Percentiles rank a stretch among this genome's conserved stretches.
Conservation (phyloP, 75 land plant genomes). For the Pinus tabuliformis region DNA sequence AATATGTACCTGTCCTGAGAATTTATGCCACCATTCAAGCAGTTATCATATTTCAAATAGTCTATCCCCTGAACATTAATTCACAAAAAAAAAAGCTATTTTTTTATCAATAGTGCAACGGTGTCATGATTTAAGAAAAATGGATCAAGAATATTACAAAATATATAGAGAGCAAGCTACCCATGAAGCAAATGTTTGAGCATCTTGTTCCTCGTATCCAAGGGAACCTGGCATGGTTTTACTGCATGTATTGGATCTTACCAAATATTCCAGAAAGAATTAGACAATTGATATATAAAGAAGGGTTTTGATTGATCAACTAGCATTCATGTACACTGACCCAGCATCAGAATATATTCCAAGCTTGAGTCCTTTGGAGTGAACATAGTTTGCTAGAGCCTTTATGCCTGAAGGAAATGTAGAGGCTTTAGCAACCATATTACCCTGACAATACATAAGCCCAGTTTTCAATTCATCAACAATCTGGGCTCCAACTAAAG, state of each 20-base stretch:
- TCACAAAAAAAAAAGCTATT: background rate
- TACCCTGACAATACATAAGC: slow-evolving; percentile 37
- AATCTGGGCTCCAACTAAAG: background rate
- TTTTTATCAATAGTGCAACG: background rate
- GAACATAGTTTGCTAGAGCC: slow-evolving; percentile 84
- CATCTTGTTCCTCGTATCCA: slow-evolving; percentile 78
- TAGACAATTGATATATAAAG: background rate
- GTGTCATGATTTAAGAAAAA: background rate
- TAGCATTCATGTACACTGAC: slow-evolving; percentile 21
- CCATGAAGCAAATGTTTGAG: slow-evolving; percentile 84
- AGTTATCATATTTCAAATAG: slow-evolving; percentile 86
- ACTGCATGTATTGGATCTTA: slow-evolving; percentile 50
- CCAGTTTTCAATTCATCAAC: background rate
- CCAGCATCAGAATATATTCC: slow-evolving; percentile 90
- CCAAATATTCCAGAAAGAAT: background rate
- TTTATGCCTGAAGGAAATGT: slow-evolving; percentile 88
- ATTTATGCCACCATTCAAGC: slow-evolving; percentile 37
- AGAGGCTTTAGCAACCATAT: slow-evolving; percentile 46
- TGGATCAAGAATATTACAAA: background rate
- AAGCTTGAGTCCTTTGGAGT: slow-evolving; percentile 74
- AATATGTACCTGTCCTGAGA: slow-evolving; percentile 11
- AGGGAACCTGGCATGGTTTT: slow-evolving; percentile 78
- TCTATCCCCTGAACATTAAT: slow-evolving; percentile 60
- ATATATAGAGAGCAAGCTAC: slow-evolving; percentile 14
- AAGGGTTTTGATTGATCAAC: background rate